Conservation (phyloP, 2,329 filamentous ascomycete species). For the Microcyclosporella mali region DNA sequence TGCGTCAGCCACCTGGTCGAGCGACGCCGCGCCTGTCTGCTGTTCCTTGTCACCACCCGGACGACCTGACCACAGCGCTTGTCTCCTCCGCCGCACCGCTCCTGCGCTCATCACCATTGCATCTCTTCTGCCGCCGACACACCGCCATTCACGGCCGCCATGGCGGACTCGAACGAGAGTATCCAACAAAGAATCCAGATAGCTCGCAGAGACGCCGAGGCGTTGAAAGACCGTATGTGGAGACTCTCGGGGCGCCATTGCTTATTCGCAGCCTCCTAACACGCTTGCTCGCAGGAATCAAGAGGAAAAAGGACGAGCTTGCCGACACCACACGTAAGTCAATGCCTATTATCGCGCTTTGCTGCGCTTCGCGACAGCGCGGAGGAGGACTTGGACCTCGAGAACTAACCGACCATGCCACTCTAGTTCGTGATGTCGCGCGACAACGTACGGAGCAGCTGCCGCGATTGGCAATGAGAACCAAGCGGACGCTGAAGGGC, state of each 20-base stretch:
- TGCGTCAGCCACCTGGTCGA: too few species aligned
- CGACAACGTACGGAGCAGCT: slow-evolving; percentile 87
- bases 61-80: too few species aligned
- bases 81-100: too few species aligned
- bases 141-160: too few species aligned
- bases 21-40: too few species aligned
- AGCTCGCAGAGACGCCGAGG: slow-evolving; percentile 91
- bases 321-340: slow-evolving; percentile 92
- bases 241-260: too few species aligned
- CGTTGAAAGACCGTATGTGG: slow-evolving; percentile 77
- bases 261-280: too few species aligned
- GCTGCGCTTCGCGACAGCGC: slow-evolving; percentile 1
- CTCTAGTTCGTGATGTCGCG: slow-evolving; percentile 80
- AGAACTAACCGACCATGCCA: slow-evolving; percentile 14
- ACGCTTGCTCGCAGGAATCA: slow-evolving; percentile 24
- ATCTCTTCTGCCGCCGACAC: too few species aligned
- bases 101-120: too few species aligned
- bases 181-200: slow-evolving; percentile 64
- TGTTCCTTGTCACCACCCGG: too few species aligned
- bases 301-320: slow-evolving; percentile 99
- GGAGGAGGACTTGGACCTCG: slow-evolving; percentile 5
- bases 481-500: slow-evolving; percentile 92
- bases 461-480: slow-evolving; percentile 93
- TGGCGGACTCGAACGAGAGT: too few species aligned
- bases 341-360: slow-evolving; percentile 7